Base-by-base conservation (phyloP, 208 protist species). In the Phytomonas sp. region DNA sequence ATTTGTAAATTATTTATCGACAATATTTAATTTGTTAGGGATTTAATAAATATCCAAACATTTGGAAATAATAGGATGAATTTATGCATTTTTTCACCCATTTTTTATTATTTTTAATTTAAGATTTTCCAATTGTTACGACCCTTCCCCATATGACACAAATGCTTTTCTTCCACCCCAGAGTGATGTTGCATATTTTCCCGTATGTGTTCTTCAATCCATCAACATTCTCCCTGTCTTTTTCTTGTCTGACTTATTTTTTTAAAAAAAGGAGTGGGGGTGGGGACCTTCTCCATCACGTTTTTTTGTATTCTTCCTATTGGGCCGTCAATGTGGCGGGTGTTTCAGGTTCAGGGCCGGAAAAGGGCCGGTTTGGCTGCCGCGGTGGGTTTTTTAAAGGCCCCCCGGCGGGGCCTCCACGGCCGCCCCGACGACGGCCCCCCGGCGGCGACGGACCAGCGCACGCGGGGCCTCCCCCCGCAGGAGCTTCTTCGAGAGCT, bases 381-480 rank as follows among this genome's bases (percentile, higher is more conserved):
- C 31, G 29, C 61, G 4, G 42, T 16, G 12, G 19, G 2, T 11
- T 49, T 49, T 19, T 49, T 49, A 1, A 16, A 4, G 16, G 0
- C 30, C 16, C 63, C 16, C 5, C 37, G 49, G 0, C 67, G 73
- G 0, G 65, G 69, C 2, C 42, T 67, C 56, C 70, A 36, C 30
- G 7, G 56, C 14, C 31, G 45, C 26, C 66, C 74, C 26, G 67
- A 77, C 7, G 71, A 68, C 4, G 62, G 89, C 2, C 82, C 84
- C 23, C 72, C 81, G 49, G 84, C 82, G 71, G 89, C 92, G 78
- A 70, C 74, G 40, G 74, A 69, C 14, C 85, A 90, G 65, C 76
- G 92, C 29, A 77, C 92, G 16, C 86, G 93, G 63, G 80, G 88
- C 66, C 64, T 92, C 26, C 90, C 90, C 4, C 87, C 87, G 32